Base-by-base conservation (phyloP, 306 rosid species). In the Biancaea sappan region DNA sequence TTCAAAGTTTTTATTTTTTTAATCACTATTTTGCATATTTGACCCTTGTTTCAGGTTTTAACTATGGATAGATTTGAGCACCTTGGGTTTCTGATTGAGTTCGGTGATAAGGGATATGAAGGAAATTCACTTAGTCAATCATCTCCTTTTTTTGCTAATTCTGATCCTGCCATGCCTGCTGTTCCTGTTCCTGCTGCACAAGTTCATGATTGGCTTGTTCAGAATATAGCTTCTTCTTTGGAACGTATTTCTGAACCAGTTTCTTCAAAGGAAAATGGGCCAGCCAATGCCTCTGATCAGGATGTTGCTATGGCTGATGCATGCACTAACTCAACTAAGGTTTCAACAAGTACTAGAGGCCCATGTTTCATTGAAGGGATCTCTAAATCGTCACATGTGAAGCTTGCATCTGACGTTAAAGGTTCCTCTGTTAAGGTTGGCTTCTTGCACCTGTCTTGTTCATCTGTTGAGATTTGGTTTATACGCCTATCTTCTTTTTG, bases 131-230 rank as follows among this genome's bases (percentile, higher is more conserved):
- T 95, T 78, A 86, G 98, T 80, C 97, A 95, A 69, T 76, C 67
- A 69, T 92, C 99, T 82, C 99, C 98, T 1, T 95, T 95, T 84
- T 95, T 95, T 47, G 98, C 99, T 11, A 95, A 95, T 75, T 95
- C 98, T 4, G 99, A 95, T 85, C 98, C 99, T 29, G 97, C 90
- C 80, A 95, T 95, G 99, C 99, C 99, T 59, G 99, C 96, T 2
- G 98, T 85, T 83, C 98, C 97, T 46, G 94, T 89, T 78, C 90
- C 98, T 34, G 97, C 91, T 28, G 76, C 91, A 22, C 99, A 92
- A 85, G 89, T 90, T 83, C 96, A 84, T 67, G 97, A 90, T 57
- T 95, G 99, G 99, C 76, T 95, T 84, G 70, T 84, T 66, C 86
- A 87, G 82, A 90, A 88, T 69, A 90, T 95, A 68, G 80, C 92